Evolutionary conservation across 176 grass and related monocot genomes (phyloP).

Genomic region (Alloteropsis semialata): DNA sequence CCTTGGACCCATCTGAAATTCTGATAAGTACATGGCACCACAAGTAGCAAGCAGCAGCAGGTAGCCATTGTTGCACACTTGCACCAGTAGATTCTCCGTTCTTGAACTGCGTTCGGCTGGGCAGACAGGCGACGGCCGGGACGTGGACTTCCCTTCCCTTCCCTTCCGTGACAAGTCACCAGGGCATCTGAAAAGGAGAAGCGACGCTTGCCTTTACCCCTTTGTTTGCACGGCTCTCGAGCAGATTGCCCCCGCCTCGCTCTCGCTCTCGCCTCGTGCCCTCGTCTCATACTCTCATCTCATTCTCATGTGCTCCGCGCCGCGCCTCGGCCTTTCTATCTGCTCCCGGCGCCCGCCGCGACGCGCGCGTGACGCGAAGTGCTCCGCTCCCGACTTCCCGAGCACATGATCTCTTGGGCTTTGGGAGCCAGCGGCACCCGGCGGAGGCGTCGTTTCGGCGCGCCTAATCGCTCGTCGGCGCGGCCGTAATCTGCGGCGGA

Average conservation of each 20-base stretch:
- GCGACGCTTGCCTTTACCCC: not conserved
- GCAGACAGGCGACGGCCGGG: not conserved
- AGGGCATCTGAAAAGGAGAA: constrained; percentile 1
- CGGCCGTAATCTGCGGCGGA: not conserved
- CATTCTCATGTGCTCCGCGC: not conserved
- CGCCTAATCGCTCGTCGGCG: not conserved
- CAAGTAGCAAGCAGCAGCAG: not conserved
- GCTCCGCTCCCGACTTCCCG: not conserved
- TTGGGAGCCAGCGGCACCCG: too few species aligned
- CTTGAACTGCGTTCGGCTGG: not conserved
- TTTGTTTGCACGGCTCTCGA: constrained; percentile 1
- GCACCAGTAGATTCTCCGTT: not conserved
- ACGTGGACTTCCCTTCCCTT: not conserved
- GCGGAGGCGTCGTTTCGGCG: not conserved
- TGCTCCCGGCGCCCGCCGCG: not conserved
- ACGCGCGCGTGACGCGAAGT: not conserved
- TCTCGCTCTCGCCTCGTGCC: too few species aligned
- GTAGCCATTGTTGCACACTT: too few species aligned
- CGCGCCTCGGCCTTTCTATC: not conserved
- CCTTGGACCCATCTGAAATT: not conserved
- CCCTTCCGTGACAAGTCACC: not conserved
- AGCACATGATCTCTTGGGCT: not conserved
- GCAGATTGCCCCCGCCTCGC: not conserved
- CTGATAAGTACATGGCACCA: not conserved
- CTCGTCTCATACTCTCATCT: not conserved